Evolutionary conservation across 192 early-diverging fungal genomes (phyloP), one percentile per base, ranked within the genome.

Genomic region (Backusella parvicylindrica): DNA sequence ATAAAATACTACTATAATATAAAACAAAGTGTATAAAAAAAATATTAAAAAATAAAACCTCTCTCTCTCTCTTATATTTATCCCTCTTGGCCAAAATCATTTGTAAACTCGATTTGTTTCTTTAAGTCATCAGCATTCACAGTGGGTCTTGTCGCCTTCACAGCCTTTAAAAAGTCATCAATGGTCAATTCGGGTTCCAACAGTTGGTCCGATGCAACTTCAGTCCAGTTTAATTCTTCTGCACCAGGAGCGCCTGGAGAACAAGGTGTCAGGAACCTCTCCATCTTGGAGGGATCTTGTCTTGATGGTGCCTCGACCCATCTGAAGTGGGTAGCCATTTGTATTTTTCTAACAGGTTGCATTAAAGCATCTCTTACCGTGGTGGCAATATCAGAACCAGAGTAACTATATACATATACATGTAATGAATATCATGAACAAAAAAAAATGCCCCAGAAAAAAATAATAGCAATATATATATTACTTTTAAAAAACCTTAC

Each of bases 271-370:
- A 95, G 86, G 69, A 92, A 88, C 40, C 84, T 73, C 26, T 75
- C 87, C n/a, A 84, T 83, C 68, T 81, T 75, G 1, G 37, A 40
- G 2, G 85, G 86, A 56, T 94, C 85, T 11, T 80, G 72, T 50
- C 89, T 79, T 69, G 84, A 86, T 30, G 89, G 89, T 63, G 89
- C 91, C 66, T 83, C 49, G 64, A 91, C 93, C 73, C 86, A 80
- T 80, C 92, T 94, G 80, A 97, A 98, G 76, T 97, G 95, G 31
- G 94, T 97, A 32, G 96, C 94, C 70, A 87, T 82, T 81, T 98
- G 98, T 4, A 99, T 96, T 79, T 98, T 98, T 33, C 97, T 89
- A 41, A 99, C 92, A 9, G 97, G 98, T 85, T 96, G 92, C 95
- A 98, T 98, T 77, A 99, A 83, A 8, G 98, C 98, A 83, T 99